phyloP scores from a whole-genome alignment of 148 eudicot species.

The Tetragonia tetragonoides region DNA sequence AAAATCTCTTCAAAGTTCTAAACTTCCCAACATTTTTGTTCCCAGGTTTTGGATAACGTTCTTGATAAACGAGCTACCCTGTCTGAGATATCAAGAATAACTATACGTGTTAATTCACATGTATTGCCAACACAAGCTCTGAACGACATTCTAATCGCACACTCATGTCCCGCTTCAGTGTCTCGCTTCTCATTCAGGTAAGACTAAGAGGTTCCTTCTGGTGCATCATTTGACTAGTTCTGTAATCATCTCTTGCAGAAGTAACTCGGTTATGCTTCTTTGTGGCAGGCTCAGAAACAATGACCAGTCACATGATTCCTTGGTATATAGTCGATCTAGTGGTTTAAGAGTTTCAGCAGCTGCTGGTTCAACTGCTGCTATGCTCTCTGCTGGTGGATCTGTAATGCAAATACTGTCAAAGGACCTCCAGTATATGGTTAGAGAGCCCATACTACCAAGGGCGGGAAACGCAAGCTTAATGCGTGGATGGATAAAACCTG shows the following conservation, averaged over 20 bases:
- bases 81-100: conserved; percentile 70
- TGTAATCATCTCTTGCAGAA: not conserved
- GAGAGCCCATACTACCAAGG: conserved; percentile 66
- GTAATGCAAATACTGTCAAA: conserved; percentile 71
- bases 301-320: conserved; percentile 33
- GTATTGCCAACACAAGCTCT: conserved; percentile 56
- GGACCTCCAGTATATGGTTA: conserved; percentile 88
- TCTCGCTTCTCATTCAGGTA: conserved; percentile 91
- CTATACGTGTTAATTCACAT: conserved; percentile 57
- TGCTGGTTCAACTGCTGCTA: conserved; percentile 95
- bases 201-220: conserved; percentile 5
- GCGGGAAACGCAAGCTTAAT: conserved; percentile 38
- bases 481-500: conserved; percentile 57
- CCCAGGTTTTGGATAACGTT: conserved; percentile 66
- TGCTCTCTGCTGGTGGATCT: conserved; percentile 89
- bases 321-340: conserved; percentile 67
- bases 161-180: conserved; percentile 89
- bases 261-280: not conserved
- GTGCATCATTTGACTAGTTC: not conserved
- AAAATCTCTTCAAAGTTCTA: not conserved
- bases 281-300: conserved; percentile 47
- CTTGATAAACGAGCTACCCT: conserved; percentile 50
- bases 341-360: conserved; percentile 91
- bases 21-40: not conserved
- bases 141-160: conserved; percentile 75